Base-by-base conservation (phyloP, 805 yeast genomes). In the Wickerhamiella parazyma region DNA sequence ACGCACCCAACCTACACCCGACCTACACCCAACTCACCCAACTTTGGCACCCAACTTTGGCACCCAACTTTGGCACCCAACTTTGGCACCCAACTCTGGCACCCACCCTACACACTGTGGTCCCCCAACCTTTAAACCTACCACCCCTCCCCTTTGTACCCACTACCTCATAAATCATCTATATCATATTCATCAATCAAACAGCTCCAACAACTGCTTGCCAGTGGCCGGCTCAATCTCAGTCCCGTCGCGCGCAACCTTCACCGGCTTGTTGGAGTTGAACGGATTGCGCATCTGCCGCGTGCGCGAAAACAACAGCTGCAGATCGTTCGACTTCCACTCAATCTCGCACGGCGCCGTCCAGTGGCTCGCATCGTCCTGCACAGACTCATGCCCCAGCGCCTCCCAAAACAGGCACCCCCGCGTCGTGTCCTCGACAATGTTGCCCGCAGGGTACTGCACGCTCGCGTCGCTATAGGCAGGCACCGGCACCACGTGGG, bases 161-260 rank as follows among this genome's bases (percentile, higher is more conserved):
- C n/a, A n/a, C n/a, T n/a, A n/a, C n/a, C 5, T 21, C 5, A 21
- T 21, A 21, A 21, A 21, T 21, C 24, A 21, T 22, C 42, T 34
- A 29, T 9, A 16, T 29, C n/a, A n/a, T n/a, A n/a, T n/a, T n/a
- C n/a, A n/a, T n/a, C n/a, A n/a, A 26, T 39, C 16, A 38, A 65
- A 65, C 49, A 65, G 48, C 3, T 46, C 46, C 33, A 56, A 42
- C 33, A 65, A 51, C 37, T 48, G 43, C 9, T 47, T 38, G 6
- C 66, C 69, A 4, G 61, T 57, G 1, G 33, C 38, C 2, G 66
- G 63, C 40, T 63, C 67, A 25, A 64, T 52, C 48, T 66, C 69
- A 1, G 69, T 65, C 5, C 69, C 69, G 37, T 65, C 70, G 21
- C 69, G 55, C 2, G 69, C 69, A 17, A 66, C 57, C 44, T 64